Base-by-base conservation (phyloP, 768 basidiomycete genomes). In the Serendipita sp. region DNA sequence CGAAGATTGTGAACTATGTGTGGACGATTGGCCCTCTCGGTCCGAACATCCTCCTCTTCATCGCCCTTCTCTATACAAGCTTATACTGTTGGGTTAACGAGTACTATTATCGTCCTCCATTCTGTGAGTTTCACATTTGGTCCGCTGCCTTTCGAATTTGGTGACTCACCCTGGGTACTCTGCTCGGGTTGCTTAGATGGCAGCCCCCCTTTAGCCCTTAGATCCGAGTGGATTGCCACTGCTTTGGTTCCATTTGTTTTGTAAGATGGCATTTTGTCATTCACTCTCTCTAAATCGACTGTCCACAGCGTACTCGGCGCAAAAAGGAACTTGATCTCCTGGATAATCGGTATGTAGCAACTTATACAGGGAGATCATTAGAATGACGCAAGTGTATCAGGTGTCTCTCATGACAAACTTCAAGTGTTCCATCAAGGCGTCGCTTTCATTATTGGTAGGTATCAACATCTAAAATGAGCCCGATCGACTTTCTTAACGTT, bases 381-480 rank as follows among this genome's bases (percentile, higher is more conserved):
- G 27, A 60, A n/a, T 50, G 23, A 23, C 18, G 5, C 48, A 8
- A 50, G n/a, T 50, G 6, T 8, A 8, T 31, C 31, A 60, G 71
- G 71, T n/a, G 55, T 66, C 46, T 71, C 70, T n/a, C 71, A 73
- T 46, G 72, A 73, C 45, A 70, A 70, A 66, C 69, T 73, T 1
- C 70, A 72, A 44, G 67, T 67, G 34, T 48, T 63, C 44, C 63
- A 66, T 52, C 66, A 66, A 52, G 64, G 66, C 31, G 45, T 65
- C 3, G 37, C 64, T 16, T 43, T 50, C 15, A n/a, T 66, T 10
- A 60, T 60, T 60, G 52, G 52, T 53, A 31, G 11, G 52, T 27
- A 13, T 45, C 13, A 18, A 13, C 10, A 53, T 15, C 15, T 27
- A 15, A 15, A 53, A 53, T 53, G 52, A 45, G 11, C 44, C 44